Evolutionary conservation across 768 basidiomycete species (phyloP).

Genomic region (Lepiota venenata): DNA sequence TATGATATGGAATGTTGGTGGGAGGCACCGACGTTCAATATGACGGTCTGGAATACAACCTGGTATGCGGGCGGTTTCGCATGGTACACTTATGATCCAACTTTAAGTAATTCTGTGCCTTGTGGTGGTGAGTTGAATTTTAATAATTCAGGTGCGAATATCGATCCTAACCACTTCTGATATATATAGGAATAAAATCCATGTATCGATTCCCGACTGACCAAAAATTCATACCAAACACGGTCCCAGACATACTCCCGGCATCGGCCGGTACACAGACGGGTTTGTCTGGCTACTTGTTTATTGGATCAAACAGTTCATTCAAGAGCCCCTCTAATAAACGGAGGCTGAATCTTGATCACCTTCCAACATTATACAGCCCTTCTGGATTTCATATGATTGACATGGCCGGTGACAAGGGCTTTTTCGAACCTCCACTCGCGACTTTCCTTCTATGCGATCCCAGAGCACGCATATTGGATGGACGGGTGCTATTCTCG

Average conservation of each 20-base stretch:
- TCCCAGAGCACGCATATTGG: background rate
- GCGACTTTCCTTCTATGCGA: slow-evolving; percentile 1
- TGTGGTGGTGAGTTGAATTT: too few relatives aligned
- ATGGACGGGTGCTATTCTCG: background rate
- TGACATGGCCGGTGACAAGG: background rate
- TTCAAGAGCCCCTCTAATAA: background rate
- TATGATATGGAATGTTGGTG: background rate
- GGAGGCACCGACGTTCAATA: background rate
- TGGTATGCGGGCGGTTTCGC: slow-evolving; percentile 1
- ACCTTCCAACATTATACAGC: background rate
- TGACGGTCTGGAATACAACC: background rate
- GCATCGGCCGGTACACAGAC: background rate
- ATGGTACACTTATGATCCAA: background rate
- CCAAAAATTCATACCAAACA: background rate
- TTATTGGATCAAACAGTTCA: background rate
- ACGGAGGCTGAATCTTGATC: background rate
- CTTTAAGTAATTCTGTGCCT: too few relatives aligned
- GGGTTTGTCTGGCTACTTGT: background rate
- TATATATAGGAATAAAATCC: background rate
- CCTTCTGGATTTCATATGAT: background rate
- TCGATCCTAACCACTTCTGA: background rate
- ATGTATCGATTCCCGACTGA: background rate
- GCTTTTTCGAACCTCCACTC: background rate
- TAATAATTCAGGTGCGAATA: background rate
- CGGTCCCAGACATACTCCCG: background rate